Evolutionary conservation across 176 grass and related monocot genomes (phyloP).

Genomic region (Oryza meridionalis): DNA sequence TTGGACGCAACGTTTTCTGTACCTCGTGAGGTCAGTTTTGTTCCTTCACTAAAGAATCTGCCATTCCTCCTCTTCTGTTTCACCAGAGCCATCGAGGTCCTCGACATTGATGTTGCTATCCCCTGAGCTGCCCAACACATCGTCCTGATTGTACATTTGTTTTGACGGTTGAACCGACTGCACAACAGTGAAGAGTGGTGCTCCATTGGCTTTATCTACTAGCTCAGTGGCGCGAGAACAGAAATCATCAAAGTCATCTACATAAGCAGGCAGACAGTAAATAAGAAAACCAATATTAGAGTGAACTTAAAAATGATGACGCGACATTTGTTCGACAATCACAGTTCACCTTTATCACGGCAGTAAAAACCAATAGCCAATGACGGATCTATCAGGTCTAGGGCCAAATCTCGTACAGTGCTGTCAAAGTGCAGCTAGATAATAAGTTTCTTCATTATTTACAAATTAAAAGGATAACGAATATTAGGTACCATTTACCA

Average conservation of each 20-base stretch:
- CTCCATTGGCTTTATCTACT: constrained; percentile 70
- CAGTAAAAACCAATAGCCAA: constrained; percentile 98
- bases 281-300: neutral
- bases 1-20: constrained; percentile 3
- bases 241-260: constrained; percentile 92
- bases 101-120: constrained; percentile 49
- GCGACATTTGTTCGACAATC: neutral
- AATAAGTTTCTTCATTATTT: neutral
- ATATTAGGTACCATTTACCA: neutral
- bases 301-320: neutral
- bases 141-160: constrained; percentile 45
- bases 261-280: constrained; percentile 20
- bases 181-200: constrained; percentile 84
- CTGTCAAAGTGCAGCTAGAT: constrained; percentile 43
- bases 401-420: constrained; percentile 69
- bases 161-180: constrained; percentile 51
- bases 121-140: constrained; percentile 38
- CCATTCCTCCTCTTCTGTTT: constrained; percentile 79
- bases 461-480: neutral
- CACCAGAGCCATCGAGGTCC: constrained; percentile 46
- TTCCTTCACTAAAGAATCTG: constrained; percentile 66
- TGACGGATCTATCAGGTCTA: constrained; percentile 90
- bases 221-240: constrained; percentile 74
- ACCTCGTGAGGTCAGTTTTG: neutral
- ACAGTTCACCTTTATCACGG: constrained; percentile 63